phyloP scores from a whole-genome alignment of 345 rosid species.

The Gossypium raimondii region DNA sequence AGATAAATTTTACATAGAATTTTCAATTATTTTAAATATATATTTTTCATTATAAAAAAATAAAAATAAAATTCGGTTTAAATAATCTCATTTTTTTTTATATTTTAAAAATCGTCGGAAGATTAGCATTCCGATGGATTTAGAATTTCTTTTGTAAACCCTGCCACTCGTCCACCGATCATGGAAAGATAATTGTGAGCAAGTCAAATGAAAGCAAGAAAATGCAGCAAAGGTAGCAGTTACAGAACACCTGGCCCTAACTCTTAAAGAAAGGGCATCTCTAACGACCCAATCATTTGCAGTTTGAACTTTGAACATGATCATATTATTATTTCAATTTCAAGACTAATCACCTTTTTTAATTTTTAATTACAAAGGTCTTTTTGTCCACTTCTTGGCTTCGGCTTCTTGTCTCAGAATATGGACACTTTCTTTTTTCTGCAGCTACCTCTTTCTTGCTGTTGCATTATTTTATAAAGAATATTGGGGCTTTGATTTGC shows the following conservation, averaged over 20 bases:
- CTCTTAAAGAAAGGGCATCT: neutral
- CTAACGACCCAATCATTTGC: neutral
- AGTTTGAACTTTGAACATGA: neutral
- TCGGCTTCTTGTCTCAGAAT: neutral
- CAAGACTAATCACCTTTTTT: neutral
- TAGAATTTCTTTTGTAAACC: too few species aligned
- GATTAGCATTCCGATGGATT: too few species aligned
- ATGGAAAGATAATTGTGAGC: neutral
- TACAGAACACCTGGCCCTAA: neutral
- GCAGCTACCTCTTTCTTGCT: neutral
- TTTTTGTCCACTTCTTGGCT: conserved; percentile 7
- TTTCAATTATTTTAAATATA: too few species aligned
- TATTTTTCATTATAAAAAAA: too few species aligned
- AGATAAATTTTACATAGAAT: too few species aligned
- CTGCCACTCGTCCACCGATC: neutral
- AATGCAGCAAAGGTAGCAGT: neutral
- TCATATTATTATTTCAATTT: neutral
- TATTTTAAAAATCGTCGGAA: too few species aligned
- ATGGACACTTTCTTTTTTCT: neutral
- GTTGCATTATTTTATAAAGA: neutral
- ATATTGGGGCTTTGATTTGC: neutral
- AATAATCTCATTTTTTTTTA: too few species aligned
- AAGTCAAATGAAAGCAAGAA: neutral
- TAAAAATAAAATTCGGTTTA: too few species aligned
- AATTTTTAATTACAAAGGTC: neutral